Conservation (phyloP, 108 stramenopile genomes). For the Epipyxis sp. region DNA sequence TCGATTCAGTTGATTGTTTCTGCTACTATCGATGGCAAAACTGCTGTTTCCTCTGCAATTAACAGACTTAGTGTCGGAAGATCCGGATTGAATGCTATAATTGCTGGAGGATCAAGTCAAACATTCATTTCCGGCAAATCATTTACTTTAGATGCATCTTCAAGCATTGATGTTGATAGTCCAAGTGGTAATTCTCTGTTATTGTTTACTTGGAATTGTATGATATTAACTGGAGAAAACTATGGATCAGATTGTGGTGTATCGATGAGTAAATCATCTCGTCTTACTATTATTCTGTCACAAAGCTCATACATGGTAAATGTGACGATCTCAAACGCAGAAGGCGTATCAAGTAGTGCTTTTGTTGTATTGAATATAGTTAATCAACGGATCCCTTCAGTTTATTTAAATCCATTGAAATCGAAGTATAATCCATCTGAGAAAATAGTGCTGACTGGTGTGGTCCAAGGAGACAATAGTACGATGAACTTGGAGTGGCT, state of each 20-base stretch:
- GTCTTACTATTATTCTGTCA: not conserved
- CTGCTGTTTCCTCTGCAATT: not conserved
- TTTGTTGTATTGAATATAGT: not conserved
- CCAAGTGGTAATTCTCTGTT: not conserved
- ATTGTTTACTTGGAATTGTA: not conserved
- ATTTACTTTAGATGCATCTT: not conserved
- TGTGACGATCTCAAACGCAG: not conserved
- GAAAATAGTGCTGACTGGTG: not conserved
- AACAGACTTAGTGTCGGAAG: not conserved
- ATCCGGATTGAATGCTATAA: not conserved
- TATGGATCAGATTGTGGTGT: not conserved
- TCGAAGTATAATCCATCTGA: not conserved
- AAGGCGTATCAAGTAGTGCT: not conserved
- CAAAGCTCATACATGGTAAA: not conserved
- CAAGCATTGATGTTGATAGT: not conserved
- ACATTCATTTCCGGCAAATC: not conserved
- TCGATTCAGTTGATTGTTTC: not conserved
- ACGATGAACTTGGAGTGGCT: not conserved
- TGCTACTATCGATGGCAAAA: not conserved
- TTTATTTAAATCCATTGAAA: not conserved
- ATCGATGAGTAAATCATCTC: not conserved
- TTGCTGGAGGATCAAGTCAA: not conserved
- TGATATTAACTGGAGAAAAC: not conserved
- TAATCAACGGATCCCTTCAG: not conserved
- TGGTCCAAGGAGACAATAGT: not conserved